These are phyloP conservation scores for Zoysia pacifica DNA, from an alignment of 176 grass and related monocot genomes.

Conservation along the genomic window DNA sequence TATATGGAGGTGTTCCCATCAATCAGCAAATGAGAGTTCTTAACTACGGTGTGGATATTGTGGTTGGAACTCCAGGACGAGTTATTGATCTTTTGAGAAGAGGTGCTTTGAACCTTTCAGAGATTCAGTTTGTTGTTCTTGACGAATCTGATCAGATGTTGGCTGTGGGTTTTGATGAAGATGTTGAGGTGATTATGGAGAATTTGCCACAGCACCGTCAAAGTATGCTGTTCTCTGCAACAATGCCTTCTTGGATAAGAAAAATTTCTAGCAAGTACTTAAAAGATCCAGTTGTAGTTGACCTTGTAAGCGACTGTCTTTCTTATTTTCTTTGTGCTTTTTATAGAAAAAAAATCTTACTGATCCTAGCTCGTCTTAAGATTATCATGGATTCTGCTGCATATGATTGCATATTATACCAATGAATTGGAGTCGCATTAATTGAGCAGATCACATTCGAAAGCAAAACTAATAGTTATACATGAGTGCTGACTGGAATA, in stretches of 20 bases:
- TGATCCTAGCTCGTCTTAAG: background rate
- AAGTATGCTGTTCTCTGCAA: conserved; percentile 83
- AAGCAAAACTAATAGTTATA: conserved; percentile 3
- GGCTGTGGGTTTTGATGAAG: conserved; percentile 82
- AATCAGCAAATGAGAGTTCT: conserved; percentile 87
- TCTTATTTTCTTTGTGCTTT: background rate
- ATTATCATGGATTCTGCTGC: background rate
- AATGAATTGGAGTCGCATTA: conserved; percentile 1
- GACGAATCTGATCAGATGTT: conserved; percentile 88
- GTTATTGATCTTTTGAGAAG: conserved; percentile 81
- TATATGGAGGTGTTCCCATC: conserved; percentile 92
- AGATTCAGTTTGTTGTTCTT: conserved; percentile 75
- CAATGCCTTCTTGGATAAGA: conserved; percentile 79
- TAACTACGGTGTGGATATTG: conserved; percentile 85
- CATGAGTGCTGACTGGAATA: conserved; percentile 2
- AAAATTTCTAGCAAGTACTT: conserved; percentile 60
- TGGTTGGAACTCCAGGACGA: conserved; percentile 85
- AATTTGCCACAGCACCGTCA: conserved; percentile 63
- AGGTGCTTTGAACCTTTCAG: conserved; percentile 71
- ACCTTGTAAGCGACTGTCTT: conserved; percentile 56
- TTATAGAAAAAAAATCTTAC: background rate
- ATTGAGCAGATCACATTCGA: background rate
- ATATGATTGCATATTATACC: conserved; percentile 3
- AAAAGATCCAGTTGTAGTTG: conserved; percentile 68
- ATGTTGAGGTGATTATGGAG: conserved; percentile 78